phyloP scores from a whole-genome alignment of 352 stramenopile species.

The Phytophthora ramorum region DNA sequence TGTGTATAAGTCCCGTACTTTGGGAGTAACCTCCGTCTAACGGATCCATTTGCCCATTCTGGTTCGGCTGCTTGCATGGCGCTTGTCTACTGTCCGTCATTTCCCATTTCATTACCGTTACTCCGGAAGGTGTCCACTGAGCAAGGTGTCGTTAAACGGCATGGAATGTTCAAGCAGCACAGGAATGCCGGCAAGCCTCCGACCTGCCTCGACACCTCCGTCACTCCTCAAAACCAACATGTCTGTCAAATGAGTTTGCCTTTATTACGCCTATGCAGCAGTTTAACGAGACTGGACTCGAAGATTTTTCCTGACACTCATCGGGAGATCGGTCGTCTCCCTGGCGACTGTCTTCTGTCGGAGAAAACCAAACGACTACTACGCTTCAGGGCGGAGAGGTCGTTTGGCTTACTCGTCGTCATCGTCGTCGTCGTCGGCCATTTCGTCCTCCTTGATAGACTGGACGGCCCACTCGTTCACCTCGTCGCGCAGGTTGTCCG shows the following conservation, averaged over 20 bases:
- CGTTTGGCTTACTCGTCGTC: slow-evolving; percentile 57
- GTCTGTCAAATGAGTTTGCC: slow-evolving; percentile 24
- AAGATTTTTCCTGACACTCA: slow-evolving; percentile 2
- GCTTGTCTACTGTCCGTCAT: slow-evolving; percentile 12
- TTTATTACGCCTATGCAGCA: slow-evolving; percentile 39
- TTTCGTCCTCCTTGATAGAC: slow-evolving; percentile 89
- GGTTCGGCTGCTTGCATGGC: slow-evolving; percentile 11
- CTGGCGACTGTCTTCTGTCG: not conserved
- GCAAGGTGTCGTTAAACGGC: slow-evolving; percentile 14
- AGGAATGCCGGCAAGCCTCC: not conserved
- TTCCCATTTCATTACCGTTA: not conserved
- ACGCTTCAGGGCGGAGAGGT: slow-evolving; percentile 13
- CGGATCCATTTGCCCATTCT: slow-evolving; percentile 11
- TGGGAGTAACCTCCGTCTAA: slow-evolving; percentile 17
- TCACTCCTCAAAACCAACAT: not conserved
- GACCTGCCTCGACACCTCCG: not conserved
- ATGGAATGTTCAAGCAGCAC: slow-evolving; percentile 24
- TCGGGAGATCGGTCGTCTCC: not conserved
- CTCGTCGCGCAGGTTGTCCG: slow-evolving; percentile 87
- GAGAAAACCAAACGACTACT: slow-evolving; percentile 11
- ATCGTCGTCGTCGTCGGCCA: slow-evolving; percentile 89
- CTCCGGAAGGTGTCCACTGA: not conserved
- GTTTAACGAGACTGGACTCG: slow-evolving; percentile 16
- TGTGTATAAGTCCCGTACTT: slow-evolving; percentile 18
- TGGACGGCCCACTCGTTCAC: slow-evolving; percentile 87